phyloP scores from a whole-genome alignment of 148 eudicot species.

The Amaranthus cruentus region DNA sequence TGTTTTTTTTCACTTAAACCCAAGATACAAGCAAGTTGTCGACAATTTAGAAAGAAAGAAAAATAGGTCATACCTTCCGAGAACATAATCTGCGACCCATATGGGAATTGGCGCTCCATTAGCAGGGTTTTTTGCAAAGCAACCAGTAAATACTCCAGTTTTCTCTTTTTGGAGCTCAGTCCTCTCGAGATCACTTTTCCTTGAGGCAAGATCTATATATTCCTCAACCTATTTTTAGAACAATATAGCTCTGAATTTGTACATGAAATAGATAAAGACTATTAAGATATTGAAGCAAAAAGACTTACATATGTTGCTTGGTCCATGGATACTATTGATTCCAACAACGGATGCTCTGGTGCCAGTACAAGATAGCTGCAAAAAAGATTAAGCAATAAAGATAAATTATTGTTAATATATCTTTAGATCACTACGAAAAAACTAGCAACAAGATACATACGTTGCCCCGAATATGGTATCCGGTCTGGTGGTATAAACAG shows the following conservation, averaged over 20 bases:
- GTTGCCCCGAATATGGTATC: conserved; percentile 97
- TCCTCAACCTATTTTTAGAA: conserved; percentile 64
- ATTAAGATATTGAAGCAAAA: conserved; percentile 9
- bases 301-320: conserved; percentile 58
- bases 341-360: conserved; percentile 76
- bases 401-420: conserved; percentile 12
- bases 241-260: not conserved
- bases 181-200: conserved; percentile 95
- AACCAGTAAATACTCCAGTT: conserved; percentile 86
- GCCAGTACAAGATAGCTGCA: conserved; percentile 95
- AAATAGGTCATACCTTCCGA: conserved; percentile 57
- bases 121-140: conserved; percentile 81
- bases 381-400: conserved; percentile 18
- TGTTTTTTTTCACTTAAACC: not conserved
- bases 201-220: conserved; percentile 73
- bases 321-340: conserved; percentile 53
- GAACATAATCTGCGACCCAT: conserved; percentile 97
- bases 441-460: conserved; percentile 33
- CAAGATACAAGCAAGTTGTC: not conserved
- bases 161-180: conserved; percentile 97
- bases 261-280: not conserved
- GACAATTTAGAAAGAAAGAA: conserved; percentile 5
- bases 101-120: conserved; percentile 72
- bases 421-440: conserved; percentile 6
- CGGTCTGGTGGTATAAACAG: conserved; percentile 88